A percentile compares a stretch with the other conserved stretches of the same genome.
phyloP scores from a whole-genome alignment of 352 stramenopile species.

The Phytophthora pinifolia region DNA sequence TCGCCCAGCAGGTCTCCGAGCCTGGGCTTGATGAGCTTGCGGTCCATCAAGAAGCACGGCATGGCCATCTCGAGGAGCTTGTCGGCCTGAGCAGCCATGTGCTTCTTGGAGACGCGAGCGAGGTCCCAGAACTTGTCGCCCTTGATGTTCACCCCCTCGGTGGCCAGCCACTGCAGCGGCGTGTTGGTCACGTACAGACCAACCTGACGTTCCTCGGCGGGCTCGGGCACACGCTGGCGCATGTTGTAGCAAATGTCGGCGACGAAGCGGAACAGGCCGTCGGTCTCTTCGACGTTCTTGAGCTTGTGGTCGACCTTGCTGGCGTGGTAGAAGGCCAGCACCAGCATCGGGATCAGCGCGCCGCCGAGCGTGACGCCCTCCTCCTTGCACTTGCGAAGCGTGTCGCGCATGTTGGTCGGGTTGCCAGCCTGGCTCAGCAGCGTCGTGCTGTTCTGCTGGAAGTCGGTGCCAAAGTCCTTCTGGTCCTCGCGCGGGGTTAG shows the following conservation, averaged over 20 bases:
- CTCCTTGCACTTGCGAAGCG: slow-evolving; percentile 40
- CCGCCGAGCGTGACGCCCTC: slow-evolving; percentile 47
- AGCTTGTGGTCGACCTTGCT: slow-evolving; percentile 38
- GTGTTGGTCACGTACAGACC: slow-evolving; percentile 51
- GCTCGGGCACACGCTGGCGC: slow-evolving; percentile 29
- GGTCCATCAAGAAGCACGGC: slow-evolving; percentile 34
- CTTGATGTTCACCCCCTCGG: slow-evolving; percentile 47
- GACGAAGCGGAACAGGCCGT: slow-evolving; percentile 38
- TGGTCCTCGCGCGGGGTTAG: slow-evolving; percentile 44
- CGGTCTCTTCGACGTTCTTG: slow-evolving; percentile 14
- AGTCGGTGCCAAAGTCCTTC: slow-evolving; percentile 38
- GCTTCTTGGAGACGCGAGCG: slow-evolving; percentile 37
- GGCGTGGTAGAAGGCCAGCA: slow-evolving; percentile 53
- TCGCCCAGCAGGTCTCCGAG: slow-evolving; percentile 24
- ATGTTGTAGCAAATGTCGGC: slow-evolving; percentile 55
- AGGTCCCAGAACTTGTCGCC: slow-evolving; percentile 55
- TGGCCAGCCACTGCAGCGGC: slow-evolving; percentile 44
- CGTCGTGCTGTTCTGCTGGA: slow-evolving; percentile 42
- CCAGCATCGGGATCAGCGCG: slow-evolving; percentile 41
- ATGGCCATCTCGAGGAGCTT: slow-evolving; percentile 55
- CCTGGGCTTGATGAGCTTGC: slow-evolving; percentile 31
- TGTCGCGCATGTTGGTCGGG: slow-evolving; percentile 40
- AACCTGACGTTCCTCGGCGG: slow-evolving; percentile 33
- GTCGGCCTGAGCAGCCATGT: slow-evolving; percentile 21
- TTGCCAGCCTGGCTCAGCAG: slow-evolving; percentile 42